phyloP scores from a whole-genome alignment of 2,329 filamentous ascomycete species.

The Talaromyces islandicus region DNA sequence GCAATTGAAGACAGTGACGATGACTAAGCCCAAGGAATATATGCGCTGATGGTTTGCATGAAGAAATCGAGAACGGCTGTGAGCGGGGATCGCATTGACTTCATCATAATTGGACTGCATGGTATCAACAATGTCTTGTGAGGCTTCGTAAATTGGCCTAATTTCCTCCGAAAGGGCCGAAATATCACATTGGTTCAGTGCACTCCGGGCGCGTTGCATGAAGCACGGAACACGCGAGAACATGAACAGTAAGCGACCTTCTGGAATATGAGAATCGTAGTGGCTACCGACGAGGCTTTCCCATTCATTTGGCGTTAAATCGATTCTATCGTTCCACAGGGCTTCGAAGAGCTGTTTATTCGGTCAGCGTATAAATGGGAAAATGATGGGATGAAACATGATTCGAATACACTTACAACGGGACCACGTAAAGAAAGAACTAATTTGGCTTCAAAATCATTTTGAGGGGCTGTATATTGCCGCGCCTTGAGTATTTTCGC shows the following conservation, averaged over 20 bases:
- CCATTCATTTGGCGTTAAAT: slow-evolving; percentile 28
- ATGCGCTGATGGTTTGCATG: slow-evolving; percentile 27
- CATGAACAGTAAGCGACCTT: slow-evolving; percentile 25
- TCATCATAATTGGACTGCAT: slow-evolving; percentile 18
- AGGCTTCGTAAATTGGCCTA: background rate
- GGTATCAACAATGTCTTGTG: slow-evolving; percentile 13
- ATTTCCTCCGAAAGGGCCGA: background rate
- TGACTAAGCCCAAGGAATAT: slow-evolving; percentile 25
- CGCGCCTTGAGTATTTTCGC: slow-evolving; percentile 30
- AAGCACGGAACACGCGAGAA: slow-evolving; percentile 26
- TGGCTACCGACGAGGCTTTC: slow-evolving; percentile 24
- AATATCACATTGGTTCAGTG: slow-evolving; percentile 3
- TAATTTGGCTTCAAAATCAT: slow-evolving; percentile 30
- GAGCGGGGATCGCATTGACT: slow-evolving; percentile 14
- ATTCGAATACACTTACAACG: slow-evolving; percentile 21
- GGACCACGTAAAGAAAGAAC: slow-evolving; percentile 29
- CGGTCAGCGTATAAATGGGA: background rate
- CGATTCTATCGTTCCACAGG: slow-evolving; percentile 28
- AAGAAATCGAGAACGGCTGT: slow-evolving; percentile 15
- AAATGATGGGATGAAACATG: background rate
- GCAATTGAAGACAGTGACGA: slow-evolving; percentile 28
- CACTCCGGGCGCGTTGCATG: slow-evolving; percentile 20
- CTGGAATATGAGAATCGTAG: slow-evolving; percentile 19
- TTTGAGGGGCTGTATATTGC: slow-evolving; percentile 21
- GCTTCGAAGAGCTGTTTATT: slow-evolving; percentile 28